Evolutionary conservation across 2,329 filamentous ascomycete species (phyloP).

Genomic region (Alternaria tenuissima): DNA sequence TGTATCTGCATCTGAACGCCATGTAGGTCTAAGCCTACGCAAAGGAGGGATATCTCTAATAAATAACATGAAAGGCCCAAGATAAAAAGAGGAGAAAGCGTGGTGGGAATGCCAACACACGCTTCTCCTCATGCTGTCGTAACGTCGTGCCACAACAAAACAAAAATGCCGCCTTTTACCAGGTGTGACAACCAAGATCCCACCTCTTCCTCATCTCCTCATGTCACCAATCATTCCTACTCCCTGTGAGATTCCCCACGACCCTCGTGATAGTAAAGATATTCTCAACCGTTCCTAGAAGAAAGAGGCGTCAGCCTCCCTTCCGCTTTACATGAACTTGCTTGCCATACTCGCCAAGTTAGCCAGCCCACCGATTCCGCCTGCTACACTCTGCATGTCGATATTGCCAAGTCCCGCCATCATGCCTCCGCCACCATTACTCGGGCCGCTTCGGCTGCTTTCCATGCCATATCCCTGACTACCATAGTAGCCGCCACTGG

Average conservation of each 20-base stretch:
- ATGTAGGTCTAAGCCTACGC: conserved; percentile 3
- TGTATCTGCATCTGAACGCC: conserved; percentile 5
- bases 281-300: conserved; percentile 22
- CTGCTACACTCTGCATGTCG: conserved; percentile 41
- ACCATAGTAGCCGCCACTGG: conserved; percentile 55
- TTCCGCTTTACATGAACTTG: conserved; percentile 55
- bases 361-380: conserved; percentile 56
- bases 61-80: neutral
- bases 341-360: conserved; percentile 57
- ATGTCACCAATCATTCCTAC: neutral
- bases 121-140: neutral
- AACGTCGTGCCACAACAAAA: neutral
- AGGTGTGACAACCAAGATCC: neutral
- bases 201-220: neutral
- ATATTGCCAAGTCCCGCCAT: conserved; percentile 38
- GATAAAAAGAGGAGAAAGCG: neutral
- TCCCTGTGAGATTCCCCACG: conserved; percentile 3
- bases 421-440: conserved; percentile 32
- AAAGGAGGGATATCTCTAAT: conserved; percentile 18
- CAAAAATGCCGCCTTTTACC: neutral
- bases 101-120: neutral
- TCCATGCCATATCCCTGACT: conserved; percentile 54
- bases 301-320: conserved; percentile 9
- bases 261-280: conserved; percentile 16
- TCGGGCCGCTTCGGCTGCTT: conserved; percentile 37